These are phyloP conservation scores for Ustilago curta DNA, from an alignment of 1,284 basidiomycete genomes.

Conservation along the genomic window DNA sequence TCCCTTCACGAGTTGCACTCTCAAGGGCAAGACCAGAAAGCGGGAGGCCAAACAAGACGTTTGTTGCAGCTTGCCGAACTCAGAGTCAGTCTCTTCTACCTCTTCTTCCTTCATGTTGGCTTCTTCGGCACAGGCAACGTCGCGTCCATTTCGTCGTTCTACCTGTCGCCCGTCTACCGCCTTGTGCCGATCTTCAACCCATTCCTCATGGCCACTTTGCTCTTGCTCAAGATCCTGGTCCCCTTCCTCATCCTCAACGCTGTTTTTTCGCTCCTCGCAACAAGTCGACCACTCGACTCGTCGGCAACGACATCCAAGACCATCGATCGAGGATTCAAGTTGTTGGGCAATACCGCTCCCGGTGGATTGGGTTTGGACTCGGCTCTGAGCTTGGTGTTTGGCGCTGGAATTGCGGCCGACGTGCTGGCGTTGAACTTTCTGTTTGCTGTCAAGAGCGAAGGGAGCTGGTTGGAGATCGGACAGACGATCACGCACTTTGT, in stretches of 20 bases:
- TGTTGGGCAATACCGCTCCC: slow-evolving; percentile 41
- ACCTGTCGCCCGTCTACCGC: slow-evolving; percentile 88
- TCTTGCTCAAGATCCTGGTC: slow-evolving; percentile 75
- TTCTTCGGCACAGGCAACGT: slow-evolving; percentile 86
- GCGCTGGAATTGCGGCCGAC: slow-evolving; percentile 59
- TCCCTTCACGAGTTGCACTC: slow-evolving; percentile 38
- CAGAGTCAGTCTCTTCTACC: slow-evolving; percentile 82
- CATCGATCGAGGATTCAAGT: slow-evolving; percentile 37
- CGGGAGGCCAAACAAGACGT: slow-evolving; percentile 67
- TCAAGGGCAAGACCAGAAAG: not conserved
- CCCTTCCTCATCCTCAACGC: slow-evolving; percentile 78
- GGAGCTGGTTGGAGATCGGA: slow-evolving; percentile 90
- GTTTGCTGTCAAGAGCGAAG: slow-evolving; percentile 82
- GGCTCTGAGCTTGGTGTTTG: slow-evolving; percentile 51
- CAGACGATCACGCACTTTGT: slow-evolving; percentile 89
- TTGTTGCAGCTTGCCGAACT: slow-evolving; percentile 76
- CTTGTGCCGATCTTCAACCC: slow-evolving; percentile 87
- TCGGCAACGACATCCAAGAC: slow-evolving; percentile 10
- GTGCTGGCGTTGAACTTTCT: slow-evolving; percentile 80
- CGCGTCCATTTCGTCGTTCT: slow-evolving; percentile 89
- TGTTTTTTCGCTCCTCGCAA: slow-evolving; percentile 70
- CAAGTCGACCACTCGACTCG: slow-evolving; percentile 13
- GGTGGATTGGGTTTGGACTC: slow-evolving; percentile 56
- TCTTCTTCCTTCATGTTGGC: slow-evolving; percentile 87
- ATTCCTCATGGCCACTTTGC: slow-evolving; percentile 78